Conservation (phyloP, 2,329 filamentous ascomycete species). For the Onygena corvina region DNA sequence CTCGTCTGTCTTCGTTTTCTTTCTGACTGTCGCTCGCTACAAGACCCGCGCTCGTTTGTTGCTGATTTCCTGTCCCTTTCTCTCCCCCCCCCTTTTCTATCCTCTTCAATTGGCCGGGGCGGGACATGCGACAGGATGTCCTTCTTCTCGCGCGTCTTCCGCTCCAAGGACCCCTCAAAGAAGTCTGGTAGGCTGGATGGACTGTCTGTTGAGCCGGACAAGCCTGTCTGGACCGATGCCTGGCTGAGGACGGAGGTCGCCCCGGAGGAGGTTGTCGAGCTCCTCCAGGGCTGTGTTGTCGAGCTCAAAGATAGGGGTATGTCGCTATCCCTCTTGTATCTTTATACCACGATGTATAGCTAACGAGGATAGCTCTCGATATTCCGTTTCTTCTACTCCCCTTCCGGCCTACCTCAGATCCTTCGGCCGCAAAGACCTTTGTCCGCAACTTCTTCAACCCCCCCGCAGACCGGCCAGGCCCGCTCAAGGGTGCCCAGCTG, state of each 20-base stretch:
- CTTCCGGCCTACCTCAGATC: slow-evolving; percentile 85
- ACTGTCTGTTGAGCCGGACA: slow-evolving; percentile 45
- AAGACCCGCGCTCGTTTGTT: not conserved
- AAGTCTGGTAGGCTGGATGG: slow-evolving; percentile 42
- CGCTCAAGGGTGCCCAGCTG: slow-evolving; percentile 55
- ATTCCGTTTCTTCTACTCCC: slow-evolving; percentile 86
- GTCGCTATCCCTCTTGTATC: slow-evolving; percentile 23
- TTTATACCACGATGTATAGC: slow-evolving; percentile 15
- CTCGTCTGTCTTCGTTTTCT: slow-evolving; percentile 34
- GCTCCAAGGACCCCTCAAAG: slow-evolving; percentile 64
- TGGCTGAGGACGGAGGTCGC: slow-evolving; percentile 73
- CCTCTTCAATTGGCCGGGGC: not conserved
- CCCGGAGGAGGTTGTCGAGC: slow-evolving; percentile 80
- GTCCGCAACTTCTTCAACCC: slow-evolving; percentile 83
- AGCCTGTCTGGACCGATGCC: slow-evolving; percentile 76
- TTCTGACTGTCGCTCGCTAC: not conserved
- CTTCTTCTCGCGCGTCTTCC: slow-evolving; percentile 53
- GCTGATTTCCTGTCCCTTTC: too few relatives aligned
- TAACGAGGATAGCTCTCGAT: slow-evolving; percentile 56
- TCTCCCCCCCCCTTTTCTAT: not conserved
- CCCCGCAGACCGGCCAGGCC: slow-evolving; percentile 42
- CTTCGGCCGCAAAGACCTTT: slow-evolving; percentile 82
- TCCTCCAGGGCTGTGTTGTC: slow-evolving; percentile 70
- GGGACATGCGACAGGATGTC: slow-evolving; percentile 32
- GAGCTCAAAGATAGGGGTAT: slow-evolving; percentile 92